Base-by-base conservation (phyloP, 2,329 filamentous ascomycete genomes). In the Colletotrichum falcatum region DNA sequence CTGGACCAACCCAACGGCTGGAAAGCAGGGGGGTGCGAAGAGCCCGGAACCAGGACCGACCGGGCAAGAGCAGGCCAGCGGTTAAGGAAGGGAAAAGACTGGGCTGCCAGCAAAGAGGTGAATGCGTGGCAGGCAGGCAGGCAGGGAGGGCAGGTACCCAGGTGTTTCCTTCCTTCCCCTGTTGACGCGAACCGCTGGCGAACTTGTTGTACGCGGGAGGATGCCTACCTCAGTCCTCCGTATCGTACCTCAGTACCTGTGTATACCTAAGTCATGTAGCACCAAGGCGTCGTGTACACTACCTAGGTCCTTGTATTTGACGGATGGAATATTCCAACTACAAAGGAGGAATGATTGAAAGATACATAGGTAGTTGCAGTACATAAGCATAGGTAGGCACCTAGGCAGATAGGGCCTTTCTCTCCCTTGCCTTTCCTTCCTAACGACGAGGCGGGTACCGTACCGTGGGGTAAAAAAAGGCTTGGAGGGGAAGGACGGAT, bases 1-100 rank as follows among this genome's bases (percentile, higher is more conserved):
- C 63, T 61, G 67, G 51, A 62, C 60, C 46, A 28, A 62, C 60
- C 46, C 33, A 39, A 44, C 37, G 53, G 59, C 42, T 51, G 26
- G 46, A 49, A 60, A 20, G 44, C 66, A 65, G 55, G 37, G 37
- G 37, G 55, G 6, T 39, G 39, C 18, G 42, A 60, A 44, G 66
- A 53, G 63, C 30, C 67, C 63, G 63, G 63, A 56, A 56, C 42
- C 63, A 66, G 49, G 66, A 66, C 66, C 49, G 63, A 51, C 63
- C 56, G 48, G 56, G 49, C 9, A 69, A 46, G 37, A 60, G 37
- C 28, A 42, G 55, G 39, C 55, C 66, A 66, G 62, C 66, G 61
- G 54, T 59, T 65, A 54, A 59, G 18, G 35, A 39, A 63, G 9
- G 33, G 30, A 56, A 33, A 53, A 30, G 48, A 33, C 42, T 28